Percentiles rank a stretch among this genome's conserved stretches.
phyloP scores from a whole-genome alignment of 129 eudicot genomes.

The Tagetes erecta region DNA sequence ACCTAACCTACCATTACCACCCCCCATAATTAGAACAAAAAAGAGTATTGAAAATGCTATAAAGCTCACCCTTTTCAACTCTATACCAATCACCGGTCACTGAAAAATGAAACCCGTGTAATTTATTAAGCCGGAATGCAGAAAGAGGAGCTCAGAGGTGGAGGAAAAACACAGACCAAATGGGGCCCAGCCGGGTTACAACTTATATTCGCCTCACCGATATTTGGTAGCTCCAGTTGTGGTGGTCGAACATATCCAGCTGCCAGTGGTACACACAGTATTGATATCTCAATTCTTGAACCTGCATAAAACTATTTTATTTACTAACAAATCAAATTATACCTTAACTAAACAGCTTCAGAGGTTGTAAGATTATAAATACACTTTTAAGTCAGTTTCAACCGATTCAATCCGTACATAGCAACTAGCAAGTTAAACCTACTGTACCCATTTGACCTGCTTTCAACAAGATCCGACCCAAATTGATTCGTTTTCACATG shows the following conservation, averaged over 20 bases:
- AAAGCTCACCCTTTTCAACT: constrained; percentile 28
- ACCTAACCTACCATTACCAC: constrained; percentile 28
- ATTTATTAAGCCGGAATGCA: constrained; percentile 72
- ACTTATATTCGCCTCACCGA: constrained; percentile 70
- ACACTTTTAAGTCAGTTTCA: not conserved
- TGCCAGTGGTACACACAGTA: constrained; percentile 79
- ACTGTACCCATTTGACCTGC: not conserved
- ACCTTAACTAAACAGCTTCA: not conserved
- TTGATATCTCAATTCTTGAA: constrained; percentile 78
- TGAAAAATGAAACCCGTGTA: constrained; percentile 5
- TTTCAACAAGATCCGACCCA: not conserved
- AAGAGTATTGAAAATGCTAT: constrained; percentile 24
- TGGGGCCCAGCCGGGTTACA: constrained; percentile 97
- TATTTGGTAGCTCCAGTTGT: constrained; percentile 73
- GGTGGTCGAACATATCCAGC: constrained; percentile 98
- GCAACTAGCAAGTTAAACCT: not conserved
- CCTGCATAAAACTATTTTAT: constrained; percentile 43
- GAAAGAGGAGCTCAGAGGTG: constrained; percentile 87
- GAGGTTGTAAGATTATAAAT: not conserved
- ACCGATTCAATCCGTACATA: not conserved
- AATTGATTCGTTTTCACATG: not conserved
- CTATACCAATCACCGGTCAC: constrained; percentile 19
- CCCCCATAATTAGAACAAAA: constrained; percentile 16
- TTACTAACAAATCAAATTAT: not conserved
- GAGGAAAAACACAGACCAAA: constrained; percentile 89